Evolutionary conservation across 805 yeast species (phyloP), one percentile per base, ranked within the genome.

Genomic region (Myxozyma udenii): DNA sequence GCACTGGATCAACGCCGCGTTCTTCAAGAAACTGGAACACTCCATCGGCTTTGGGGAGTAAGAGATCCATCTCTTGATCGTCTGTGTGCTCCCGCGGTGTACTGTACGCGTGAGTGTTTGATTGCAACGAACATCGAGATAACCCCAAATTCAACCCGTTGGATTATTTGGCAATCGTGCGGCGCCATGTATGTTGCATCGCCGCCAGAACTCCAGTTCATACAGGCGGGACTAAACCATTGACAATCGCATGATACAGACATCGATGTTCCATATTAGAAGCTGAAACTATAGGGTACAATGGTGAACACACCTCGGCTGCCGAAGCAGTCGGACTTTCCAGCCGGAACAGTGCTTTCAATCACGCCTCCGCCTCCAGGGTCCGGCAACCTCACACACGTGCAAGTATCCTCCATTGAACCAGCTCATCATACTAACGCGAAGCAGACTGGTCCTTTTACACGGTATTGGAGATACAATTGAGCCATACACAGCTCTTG

Each of bases 391-490:
- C 49, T 48, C 18, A 37, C 55, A 7, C 55, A 51, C 41, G 55
- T 24, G 55, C 39, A 46, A 25, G 54, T 40, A 12, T 22, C 16
- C 23, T 7, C 47, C 4, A n/a, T n/a, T n/a, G n/a, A n/a, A n/a
- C n/a, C 23, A 11, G 11, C n/a, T 30, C 12, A 28, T 14, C 40
- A 22, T 40, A 16, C 11, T 22, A 19, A 33, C 39, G 16, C 19
- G 44, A 26, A 40, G 11, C 16, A 55, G 59, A 6, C 25, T 55
- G 4, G 4, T 57, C 3, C 47, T 57, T 19, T 52, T 57, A 9
- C 61, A 57, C 38, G 61, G 61, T 5, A 21, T 57, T 12, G 61
- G 61, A 28, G 61, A 57, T 28, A 44, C 52, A 9, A 46, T 55
- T 4, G 38, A 16, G 14, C 52, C 52, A 6, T 57, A 24, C 40